phyloP scores from a whole-genome alignment of 805 yeast species.

The Saturnispora ahearnii region DNA sequence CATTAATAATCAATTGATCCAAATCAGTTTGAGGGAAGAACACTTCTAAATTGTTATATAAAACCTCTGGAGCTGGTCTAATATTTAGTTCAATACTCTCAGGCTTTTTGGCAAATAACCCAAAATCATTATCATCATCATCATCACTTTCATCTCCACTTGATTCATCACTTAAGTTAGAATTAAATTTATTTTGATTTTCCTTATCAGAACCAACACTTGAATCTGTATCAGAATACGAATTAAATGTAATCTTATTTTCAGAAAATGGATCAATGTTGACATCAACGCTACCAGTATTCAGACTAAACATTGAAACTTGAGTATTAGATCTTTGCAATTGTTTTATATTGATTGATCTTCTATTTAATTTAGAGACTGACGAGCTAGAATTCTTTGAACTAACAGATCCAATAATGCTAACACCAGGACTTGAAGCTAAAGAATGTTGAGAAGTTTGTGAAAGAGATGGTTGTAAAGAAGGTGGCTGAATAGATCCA shows the following conservation, averaged over 20 bases:
- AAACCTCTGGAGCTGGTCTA: conserved; percentile 91
- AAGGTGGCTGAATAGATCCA: conserved; percentile 1
- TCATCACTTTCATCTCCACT: conserved; percentile 22
- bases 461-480: conserved; percentile 5
- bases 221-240: conserved; percentile 3
- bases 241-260: conserved; percentile 60
- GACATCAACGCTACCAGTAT: conserved; percentile 8
- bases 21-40: conserved; percentile 89
- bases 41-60: conserved; percentile 82
- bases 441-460: neutral
- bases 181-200: neutral
- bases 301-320: conserved; percentile 8
- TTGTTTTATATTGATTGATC: conserved; percentile 3
- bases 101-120: conserved; percentile 63
- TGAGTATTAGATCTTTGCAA: conserved; percentile 12
- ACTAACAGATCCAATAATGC: neutral
- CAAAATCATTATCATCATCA: conserved; percentile 10
- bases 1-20: conserved; percentile 82
- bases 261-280: conserved; percentile 52
- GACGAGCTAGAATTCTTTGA: conserved; percentile 4
- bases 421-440: neutral
- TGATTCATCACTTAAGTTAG: neutral
- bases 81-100: conserved; percentile 48
- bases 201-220: neutral
- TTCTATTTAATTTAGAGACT: neutral